These are phyloP conservation scores for Fusarium sp. DNA, from an alignment of 2,329 filamentous ascomycete genomes.

Conservation along the genomic window DNA sequence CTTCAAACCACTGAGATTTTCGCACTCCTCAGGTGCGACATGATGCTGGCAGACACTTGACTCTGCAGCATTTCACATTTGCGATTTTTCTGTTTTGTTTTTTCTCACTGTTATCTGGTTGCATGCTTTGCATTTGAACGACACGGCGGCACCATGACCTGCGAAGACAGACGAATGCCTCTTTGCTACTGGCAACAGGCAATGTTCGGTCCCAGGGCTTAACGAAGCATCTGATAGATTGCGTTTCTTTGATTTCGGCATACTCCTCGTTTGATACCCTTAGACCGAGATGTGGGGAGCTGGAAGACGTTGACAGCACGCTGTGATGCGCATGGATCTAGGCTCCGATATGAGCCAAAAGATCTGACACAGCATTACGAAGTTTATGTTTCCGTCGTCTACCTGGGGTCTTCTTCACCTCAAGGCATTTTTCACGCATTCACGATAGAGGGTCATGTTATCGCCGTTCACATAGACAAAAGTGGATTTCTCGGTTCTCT, in stretches of 20 bases:
- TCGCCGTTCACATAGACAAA: constrained; percentile 69
- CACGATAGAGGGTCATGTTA: constrained; percentile 59
- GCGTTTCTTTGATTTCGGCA: constrained; percentile 58
- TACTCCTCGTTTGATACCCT: constrained; percentile 58
- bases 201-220: constrained; percentile 54
- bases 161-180: constrained; percentile 50
- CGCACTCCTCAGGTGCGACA: constrained; percentile 32
- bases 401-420: constrained; percentile 47
- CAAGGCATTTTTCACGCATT: constrained; percentile 55
- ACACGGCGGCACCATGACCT: constrained; percentile 58
- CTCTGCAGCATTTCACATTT: constrained; percentile 38
- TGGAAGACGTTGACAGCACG: constrained; percentile 53
- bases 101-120: constrained; percentile 45
- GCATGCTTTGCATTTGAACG: constrained; percentile 49
- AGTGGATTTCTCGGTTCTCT: constrained; percentile 73
- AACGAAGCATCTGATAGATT: constrained; percentile 58
- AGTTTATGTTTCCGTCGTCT: constrained; percentile 54
- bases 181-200: constrained; percentile 48
- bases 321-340: constrained; percentile 51
- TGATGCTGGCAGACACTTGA: constrained; percentile 31
- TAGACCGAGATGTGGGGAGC: constrained; percentile 57
- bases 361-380: constrained; percentile 53
- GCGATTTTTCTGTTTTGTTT: constrained; percentile 42
- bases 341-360: constrained; percentile 34
- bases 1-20: constrained; percentile 19